phyloP scores from a whole-genome alignment of 106 monocot species.

The Platanthera zijinensis region DNA sequence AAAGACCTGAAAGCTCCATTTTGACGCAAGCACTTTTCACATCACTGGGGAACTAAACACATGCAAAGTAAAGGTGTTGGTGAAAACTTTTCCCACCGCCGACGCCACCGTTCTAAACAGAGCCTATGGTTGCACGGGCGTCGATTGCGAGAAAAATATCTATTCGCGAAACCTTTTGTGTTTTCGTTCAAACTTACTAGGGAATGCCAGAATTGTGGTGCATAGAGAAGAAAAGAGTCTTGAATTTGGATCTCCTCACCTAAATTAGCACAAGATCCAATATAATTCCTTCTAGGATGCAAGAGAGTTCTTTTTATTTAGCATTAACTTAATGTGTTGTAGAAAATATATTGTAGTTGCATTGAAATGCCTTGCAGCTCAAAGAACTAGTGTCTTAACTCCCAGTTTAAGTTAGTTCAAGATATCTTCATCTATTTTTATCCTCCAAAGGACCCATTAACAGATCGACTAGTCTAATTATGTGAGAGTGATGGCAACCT shows the following conservation, averaged over 20 bases:
- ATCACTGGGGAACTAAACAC: no score
- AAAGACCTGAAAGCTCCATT: no score
- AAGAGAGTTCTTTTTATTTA: background rate
- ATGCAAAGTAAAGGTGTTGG: no score
- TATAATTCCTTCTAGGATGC: background rate
- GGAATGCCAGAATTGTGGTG: background rate
- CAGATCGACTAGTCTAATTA: background rate
- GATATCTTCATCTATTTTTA: background rate
- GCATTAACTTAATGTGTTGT: background rate
- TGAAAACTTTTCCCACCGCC: no score
- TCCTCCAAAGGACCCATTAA: background rate
- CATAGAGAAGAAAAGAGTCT: background rate
- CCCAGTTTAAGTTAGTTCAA: background rate
- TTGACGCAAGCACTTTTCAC: no score
- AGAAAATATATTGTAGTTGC: background rate
- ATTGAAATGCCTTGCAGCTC: background rate
- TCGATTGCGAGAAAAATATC: no score
- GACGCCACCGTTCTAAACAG: no score
- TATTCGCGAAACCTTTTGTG: background rate
- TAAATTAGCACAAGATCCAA: background rate
- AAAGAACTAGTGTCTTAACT: background rate
- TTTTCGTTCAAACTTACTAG: background rate
- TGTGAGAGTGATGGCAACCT: background rate
- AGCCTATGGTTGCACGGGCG: no score
- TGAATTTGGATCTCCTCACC: background rate